Evolutionary conservation across 1,284 basidiomycete genomes (phyloP), one percentile per base, ranked within the genome.

Genomic region (Tetrapyrgos nigripes): DNA sequence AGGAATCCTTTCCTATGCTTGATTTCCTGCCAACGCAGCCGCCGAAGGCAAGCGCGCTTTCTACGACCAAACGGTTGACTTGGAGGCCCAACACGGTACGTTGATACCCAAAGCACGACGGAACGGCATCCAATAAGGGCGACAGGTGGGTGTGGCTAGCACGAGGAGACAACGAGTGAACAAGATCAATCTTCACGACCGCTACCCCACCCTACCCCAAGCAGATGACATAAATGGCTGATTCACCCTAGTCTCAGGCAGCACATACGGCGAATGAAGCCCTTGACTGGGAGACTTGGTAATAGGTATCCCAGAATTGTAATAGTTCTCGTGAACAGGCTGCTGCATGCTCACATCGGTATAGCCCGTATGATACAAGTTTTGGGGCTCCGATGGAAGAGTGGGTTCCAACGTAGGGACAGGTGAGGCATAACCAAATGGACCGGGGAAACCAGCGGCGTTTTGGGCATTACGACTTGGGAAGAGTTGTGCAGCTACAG

Each of bases 401-500:
- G 23, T 24, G 1, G 17, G 14, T 29, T 50, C 45, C 9, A 33
- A 19, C 29, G 26, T 26, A 3, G 47, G 29, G 24, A 35, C 24
- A 14, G 46, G 31, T 31, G 31, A 21, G 26, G 21, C 23, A 33
- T 23, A 24, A 6, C 44, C 56, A 6, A 27, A 17, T 14, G n/a
- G 26, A 3, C 27, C 33, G 37, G 19, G 14, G 13, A 40, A n/a
- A 14, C 24, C 13, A 21, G 44, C 45, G 31, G 11, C n/a, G 23
- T 58, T 48, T 19, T 23, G 50, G 28, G 50, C 11, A n/a, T 46
- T 21, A 24, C 23, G 23, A 40, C 44, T 48, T 28, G 58, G 51
- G 33, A 58, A 52, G 10, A 51, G 40, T 48, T 55, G 52, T 1
- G 37, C 55, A 3, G 58, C 45, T 14, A 66, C 52, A 4, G 73